Conservation (phyloP, 169 alveolate species). For the Besnoitia besnoiti region DNA sequence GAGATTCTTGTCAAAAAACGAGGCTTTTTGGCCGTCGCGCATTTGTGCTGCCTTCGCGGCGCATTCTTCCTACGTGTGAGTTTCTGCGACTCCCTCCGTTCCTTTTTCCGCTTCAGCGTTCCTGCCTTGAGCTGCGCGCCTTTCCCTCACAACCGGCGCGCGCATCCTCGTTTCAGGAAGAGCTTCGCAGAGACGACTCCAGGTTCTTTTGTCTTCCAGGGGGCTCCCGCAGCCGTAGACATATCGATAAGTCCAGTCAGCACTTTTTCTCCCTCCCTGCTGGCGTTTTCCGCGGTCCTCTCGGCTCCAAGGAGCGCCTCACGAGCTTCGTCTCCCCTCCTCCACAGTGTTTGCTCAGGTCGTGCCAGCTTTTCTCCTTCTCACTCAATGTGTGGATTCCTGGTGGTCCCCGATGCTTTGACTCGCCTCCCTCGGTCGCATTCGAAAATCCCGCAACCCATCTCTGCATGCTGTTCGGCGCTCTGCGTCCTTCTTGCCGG, state of each 20-base stretch:
- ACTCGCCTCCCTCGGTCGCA: not conserved
- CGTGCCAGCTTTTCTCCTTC: not conserved
- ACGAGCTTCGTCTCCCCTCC: too few species aligned
- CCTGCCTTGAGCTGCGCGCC: not conserved
- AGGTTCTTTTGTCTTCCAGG: not conserved
- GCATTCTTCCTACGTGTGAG: not conserved
- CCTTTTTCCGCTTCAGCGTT: not conserved
- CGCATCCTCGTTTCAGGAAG: too few species aligned
- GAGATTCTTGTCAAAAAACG: not conserved
- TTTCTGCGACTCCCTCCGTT: not conserved
- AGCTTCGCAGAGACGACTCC: not conserved
- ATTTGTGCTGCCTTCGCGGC: not conserved
- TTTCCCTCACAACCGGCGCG: not conserved
- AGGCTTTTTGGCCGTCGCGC: not conserved
- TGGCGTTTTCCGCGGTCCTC: not conserved
- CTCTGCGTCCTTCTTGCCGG: not conserved
- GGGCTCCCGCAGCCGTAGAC: not conserved
- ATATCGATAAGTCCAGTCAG: not conserved
- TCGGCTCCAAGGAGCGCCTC: too few species aligned
- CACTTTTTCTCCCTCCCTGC: not conserved
- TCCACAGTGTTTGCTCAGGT: not conserved
- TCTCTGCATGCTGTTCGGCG: not conserved
- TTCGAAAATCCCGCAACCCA: not conserved
- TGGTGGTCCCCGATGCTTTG: not conserved
- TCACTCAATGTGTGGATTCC: not conserved